Evolutionary conservation across 371 early-diverging fungal species (phyloP).

Genomic region (Scutellospora calospora): DNA sequence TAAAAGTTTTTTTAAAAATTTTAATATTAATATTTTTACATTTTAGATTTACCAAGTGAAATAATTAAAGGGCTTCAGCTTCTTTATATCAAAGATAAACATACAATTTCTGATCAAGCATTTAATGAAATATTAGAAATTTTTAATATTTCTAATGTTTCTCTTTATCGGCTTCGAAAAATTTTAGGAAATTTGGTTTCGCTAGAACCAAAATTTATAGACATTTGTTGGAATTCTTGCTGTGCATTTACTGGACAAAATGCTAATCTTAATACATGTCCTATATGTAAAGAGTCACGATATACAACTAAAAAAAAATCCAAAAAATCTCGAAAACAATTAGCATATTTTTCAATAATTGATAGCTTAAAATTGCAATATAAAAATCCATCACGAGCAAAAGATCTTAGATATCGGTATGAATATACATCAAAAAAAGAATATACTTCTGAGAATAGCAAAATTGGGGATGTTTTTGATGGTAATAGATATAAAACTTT

Average conservation of each 20-base stretch:
- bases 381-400: not conserved
- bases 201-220: not conserved
- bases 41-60: not conserved
- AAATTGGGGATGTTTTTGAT: conserved; percentile 10
- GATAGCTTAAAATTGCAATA: not conserved
- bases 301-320: not conserved
- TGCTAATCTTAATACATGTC: not conserved
- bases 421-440: conserved; percentile 8
- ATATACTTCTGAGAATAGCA: not conserved
- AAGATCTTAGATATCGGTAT: not conserved
- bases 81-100: not conserved
- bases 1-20: not conserved
- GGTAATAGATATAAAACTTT: not conserved
- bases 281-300: not conserved
- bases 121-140: conserved; percentile 8
- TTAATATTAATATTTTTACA: not conserved
- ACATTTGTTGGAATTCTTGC: conserved; percentile 1
- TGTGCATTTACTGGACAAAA: not conserved
- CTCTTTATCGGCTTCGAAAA: not conserved
- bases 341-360: not conserved
- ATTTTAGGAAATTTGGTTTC: not conserved
- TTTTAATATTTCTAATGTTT: not conserved
- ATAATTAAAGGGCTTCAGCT: conserved; percentile 4
- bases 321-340: not conserved
- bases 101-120: not conserved